phyloP scores from a whole-genome alignment of 163 green algal genomes.

The Scenedesmus sp. region DNA sequence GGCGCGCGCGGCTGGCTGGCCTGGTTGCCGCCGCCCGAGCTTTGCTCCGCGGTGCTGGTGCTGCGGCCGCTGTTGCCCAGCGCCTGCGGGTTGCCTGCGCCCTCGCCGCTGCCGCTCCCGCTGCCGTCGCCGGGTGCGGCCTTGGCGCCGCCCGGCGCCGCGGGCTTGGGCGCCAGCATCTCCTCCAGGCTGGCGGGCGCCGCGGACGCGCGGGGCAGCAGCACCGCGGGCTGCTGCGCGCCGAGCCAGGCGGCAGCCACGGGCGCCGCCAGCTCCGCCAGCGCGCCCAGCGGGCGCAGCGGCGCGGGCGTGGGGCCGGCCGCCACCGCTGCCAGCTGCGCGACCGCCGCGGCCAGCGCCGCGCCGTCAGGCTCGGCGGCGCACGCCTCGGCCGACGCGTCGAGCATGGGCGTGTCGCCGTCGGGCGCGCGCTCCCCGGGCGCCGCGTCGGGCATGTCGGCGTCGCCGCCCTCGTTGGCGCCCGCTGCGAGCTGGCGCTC shows the following conservation, averaged over 20 bases:
- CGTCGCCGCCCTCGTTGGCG: too few relatives aligned
- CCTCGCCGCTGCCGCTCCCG: neutral
- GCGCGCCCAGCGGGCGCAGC: too few relatives aligned
- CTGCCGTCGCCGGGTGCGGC: neutral
- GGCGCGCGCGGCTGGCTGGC: conserved; percentile 18
- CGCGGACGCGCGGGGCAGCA: neutral
- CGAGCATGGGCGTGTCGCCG: too few relatives aligned
- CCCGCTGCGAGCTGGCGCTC: conserved; percentile 22
- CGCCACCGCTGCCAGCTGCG: too few relatives aligned
- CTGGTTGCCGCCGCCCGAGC: conserved; percentile 29
- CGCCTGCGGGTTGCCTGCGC: conserved; percentile 19
- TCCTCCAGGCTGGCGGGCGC: neutral
- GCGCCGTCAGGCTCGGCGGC: too few relatives aligned
- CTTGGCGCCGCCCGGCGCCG: neutral
- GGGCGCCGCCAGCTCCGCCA: neutral
- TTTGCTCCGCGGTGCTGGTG: conserved; percentile 29
- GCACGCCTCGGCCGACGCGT: too few relatives aligned
- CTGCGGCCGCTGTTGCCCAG: conserved; percentile 43
- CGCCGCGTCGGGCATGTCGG: too few relatives aligned
- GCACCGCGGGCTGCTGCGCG: conserved; percentile 10
- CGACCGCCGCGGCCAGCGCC: too few relatives aligned
- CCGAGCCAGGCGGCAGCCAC: conserved; percentile 12
- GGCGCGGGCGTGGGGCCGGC: too few relatives aligned
- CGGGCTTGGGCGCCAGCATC: neutral
- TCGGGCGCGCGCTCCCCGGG: too few relatives aligned